Conservation (phyloP, 371 early-diverging fungal species). For the Rhizopus delemar region DNA sequence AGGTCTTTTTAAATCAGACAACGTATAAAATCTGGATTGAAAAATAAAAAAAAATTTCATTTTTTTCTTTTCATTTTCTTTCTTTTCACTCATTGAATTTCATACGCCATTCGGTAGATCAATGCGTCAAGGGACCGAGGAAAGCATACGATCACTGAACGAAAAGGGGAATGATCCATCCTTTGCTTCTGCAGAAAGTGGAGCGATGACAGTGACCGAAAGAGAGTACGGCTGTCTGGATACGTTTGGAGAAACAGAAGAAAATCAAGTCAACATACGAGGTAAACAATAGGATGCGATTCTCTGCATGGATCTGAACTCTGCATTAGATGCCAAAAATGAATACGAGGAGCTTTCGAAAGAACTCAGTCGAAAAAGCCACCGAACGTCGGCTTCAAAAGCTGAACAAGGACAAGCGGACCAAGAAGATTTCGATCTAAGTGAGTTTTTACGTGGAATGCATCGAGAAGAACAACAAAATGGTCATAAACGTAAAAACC, state of each 20-base stretch:
- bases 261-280: slow-evolving; percentile 40
- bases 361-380: slow-evolving; percentile 32
- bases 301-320: background rate
- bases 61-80: too few species aligned
- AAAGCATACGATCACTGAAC: too few species aligned
- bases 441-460: slow-evolving; percentile 34
- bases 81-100: too few species aligned
- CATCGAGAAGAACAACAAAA: slow-evolving; percentile 25
- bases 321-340: slow-evolving; percentile 32
- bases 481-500: slow-evolving; percentile 31
- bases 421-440: slow-evolving; percentile 36
- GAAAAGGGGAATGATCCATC: too few species aligned
- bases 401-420: slow-evolving; percentile 22
- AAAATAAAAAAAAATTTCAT: too few species aligned
- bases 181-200: too few species aligned
- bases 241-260: slow-evolving; percentile 36
- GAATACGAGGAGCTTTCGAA: slow-evolving; percentile 36
- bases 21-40: too few species aligned
- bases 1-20: too few species aligned
- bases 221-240: slow-evolving; percentile 9
- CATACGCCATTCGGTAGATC: too few species aligned
- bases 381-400: slow-evolving; percentile 10
- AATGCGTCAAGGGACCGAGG: too few species aligned
- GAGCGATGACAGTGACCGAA: background rate
- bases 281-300: slow-evolving; percentile 1